A percentile compares a stretch with the other conserved stretches of the same genome.
These are phyloP conservation scores for Pythium myriotylum DNA, from an alignment of 352 stramenopile species.

Conservation along the genomic window DNA sequence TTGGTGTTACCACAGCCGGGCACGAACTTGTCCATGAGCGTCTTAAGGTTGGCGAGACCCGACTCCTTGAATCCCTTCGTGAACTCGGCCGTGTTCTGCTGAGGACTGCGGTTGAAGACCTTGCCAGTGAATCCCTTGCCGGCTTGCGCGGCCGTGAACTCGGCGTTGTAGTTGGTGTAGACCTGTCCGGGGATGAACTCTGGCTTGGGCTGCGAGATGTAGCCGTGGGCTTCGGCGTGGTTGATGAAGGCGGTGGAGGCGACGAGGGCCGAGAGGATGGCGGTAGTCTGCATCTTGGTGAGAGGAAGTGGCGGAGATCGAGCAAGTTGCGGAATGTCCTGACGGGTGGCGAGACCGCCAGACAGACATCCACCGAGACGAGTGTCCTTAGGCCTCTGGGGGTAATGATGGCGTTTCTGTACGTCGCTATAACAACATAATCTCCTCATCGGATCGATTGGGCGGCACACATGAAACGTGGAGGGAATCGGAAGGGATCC, in stretches of 20 bases:
- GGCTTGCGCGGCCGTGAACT: constrained; percentile 26
- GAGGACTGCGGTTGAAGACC: constrained; percentile 23
- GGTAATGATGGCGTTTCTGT: too few species aligned
- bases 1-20: constrained; percentile 27
- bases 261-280: not conserved
- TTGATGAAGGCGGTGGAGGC: constrained; percentile 1
- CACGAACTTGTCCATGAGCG: constrained; percentile 25
- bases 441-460: too few species aligned
- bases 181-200: constrained; percentile 26
- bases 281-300: too few species aligned
- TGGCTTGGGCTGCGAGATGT: constrained; percentile 30
- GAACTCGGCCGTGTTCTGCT: constrained; percentile 24
- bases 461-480: too few species aligned
- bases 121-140: too few species aligned
- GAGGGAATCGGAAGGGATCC: too few species aligned
- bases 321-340: too few species aligned
- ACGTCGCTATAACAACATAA: too few species aligned
- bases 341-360: too few species aligned
- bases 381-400: too few species aligned
- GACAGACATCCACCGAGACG: too few species aligned
- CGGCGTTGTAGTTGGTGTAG: constrained; percentile 33
- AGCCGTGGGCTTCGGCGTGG: constrained; percentile 28
- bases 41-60: constrained; percentile 9
- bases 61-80: constrained; percentile 17
- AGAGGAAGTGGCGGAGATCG: too few species aligned